These are phyloP conservation scores for Botrytis elliptica DNA, from an alignment of 2,329 filamentous ascomycete genomes.

Conservation along the genomic window DNA sequence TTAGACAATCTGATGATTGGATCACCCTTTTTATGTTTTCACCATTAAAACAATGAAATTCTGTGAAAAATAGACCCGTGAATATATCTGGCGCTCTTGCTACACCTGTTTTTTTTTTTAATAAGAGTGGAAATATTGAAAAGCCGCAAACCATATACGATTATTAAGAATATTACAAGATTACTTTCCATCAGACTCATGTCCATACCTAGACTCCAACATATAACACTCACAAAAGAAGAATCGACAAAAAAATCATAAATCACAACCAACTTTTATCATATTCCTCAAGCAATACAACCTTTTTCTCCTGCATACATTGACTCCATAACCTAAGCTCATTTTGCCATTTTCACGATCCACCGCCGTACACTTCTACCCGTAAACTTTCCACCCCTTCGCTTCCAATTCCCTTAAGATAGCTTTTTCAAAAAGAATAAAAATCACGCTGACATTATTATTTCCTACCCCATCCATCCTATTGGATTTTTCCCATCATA, in stretches of 20 bases:
- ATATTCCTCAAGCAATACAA: background rate
- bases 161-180: no score
- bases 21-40: background rate
- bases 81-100: background rate
- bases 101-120: background rate
- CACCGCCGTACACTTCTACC: background rate
- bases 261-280: no score
- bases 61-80: no score
- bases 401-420: background rate
- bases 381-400: background rate
- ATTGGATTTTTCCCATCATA: rapidly evolving
- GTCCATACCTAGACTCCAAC: background rate
- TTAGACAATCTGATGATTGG: background rate
- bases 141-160: no score
- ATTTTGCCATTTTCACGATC: no score
- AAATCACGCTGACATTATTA: background rate
- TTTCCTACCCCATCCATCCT: background rate
- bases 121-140: background rate
- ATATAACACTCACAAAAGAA: background rate
- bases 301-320: background rate
- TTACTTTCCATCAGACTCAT: background rate
- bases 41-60: background rate
- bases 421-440: background rate
- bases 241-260: background rate
- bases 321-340: background rate